Base-by-base conservation (phyloP, 352 stramenopile species). In the Peronospora destructor region DNA sequence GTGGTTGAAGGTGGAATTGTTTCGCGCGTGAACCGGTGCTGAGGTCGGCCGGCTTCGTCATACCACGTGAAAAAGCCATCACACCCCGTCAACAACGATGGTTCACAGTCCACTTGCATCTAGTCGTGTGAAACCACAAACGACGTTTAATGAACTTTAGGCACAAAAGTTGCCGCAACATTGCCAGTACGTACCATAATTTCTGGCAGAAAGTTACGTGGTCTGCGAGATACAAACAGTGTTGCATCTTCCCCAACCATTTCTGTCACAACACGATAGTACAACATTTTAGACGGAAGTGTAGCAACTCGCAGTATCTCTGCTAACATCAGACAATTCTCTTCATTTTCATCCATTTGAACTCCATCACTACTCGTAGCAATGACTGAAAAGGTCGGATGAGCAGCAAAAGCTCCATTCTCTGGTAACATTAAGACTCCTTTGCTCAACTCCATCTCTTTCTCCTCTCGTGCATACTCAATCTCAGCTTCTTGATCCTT, bases 21-120 rank as follows among this genome's bases (percentile, higher is more conserved):
- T 41, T 87, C 69, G 30, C 61, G 51, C 13, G 75, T 85, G 55
- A 89, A 89, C 30, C 76, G 73, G 38, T 84, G 68, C 17, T 56
- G 34, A 39, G 59, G 50, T 13, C 19, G 34, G 14, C 71, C 73
- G 4, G 25, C 19, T 8, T 64, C 37, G 25, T 68, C 57, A 12
- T 72, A 79, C 58, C 59, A 73, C 3, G 57, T 67, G 50, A 84
- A 86, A 53, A 82, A 86, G 0, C 62, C 59, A 35, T 71, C 61
- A 23, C 46, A 38, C 4, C 43, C 62, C 0, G 48, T 56, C 37
- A 73, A 38, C 12, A 73, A 9, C 2, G 53, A 65, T 0, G 23
- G 33, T 29, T 61, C 33, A 9, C 26, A 4, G 12, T 49, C 23
- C 23, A 62, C 43, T 28, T 63, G 47, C 8, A 68, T 38, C 62